Conservation (phyloP, 2,329 filamentous ascomycete genomes). For the Neoascochyta sp. region DNA sequence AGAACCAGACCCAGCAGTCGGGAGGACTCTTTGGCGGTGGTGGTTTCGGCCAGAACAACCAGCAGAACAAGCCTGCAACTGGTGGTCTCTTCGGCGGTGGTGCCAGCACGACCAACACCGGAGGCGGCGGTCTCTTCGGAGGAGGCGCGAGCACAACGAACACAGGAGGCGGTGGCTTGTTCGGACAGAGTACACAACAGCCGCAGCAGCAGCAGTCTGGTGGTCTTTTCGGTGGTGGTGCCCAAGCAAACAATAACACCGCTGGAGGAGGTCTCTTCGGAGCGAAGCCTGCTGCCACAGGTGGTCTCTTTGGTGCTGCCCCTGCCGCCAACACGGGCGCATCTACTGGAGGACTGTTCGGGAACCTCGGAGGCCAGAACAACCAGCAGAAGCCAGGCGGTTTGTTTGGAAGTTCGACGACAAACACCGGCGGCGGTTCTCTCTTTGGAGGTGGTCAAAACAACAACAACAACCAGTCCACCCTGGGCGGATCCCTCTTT, state of each 20-base stretch:
- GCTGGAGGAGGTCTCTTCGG: conserved; percentile 42
- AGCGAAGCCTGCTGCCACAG: conserved; percentile 25
- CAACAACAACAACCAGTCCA: conserved; percentile 40
- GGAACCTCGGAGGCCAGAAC: conserved; percentile 40
- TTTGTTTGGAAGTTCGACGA: conserved; percentile 40
- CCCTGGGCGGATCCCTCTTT: conserved; percentile 41
- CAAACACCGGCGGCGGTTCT: conserved; percentile 39
- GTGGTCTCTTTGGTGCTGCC: conserved; percentile 37
- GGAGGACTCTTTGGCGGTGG: conserved; percentile 46
- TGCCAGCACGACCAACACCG: conserved; percentile 22
- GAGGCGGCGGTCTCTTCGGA: conserved; percentile 31
- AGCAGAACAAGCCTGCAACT: conserved; percentile 40
- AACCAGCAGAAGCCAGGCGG: conserved; percentile 44
- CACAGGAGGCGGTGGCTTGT: conserved; percentile 48
- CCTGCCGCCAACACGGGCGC: conserved; percentile 28
- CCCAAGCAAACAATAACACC: conserved; percentile 42
- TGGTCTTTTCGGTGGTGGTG: conserved; percentile 50
- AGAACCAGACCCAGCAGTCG: conserved; percentile 18
- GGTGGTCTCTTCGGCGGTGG: conserved; percentile 36
- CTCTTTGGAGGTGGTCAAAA: conserved; percentile 47
- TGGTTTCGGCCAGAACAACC: conserved; percentile 35
- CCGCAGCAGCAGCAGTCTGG: conserved; percentile 18
- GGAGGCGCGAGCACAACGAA: conserved; percentile 29
- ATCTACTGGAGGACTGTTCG: conserved; percentile 40
- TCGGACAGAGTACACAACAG: conserved; percentile 41